Evolutionary conservation across 1,284 basidiomycete species (phyloP), one percentile per base, ranked within the genome.

Genomic region (Termitomyces sp.): DNA sequence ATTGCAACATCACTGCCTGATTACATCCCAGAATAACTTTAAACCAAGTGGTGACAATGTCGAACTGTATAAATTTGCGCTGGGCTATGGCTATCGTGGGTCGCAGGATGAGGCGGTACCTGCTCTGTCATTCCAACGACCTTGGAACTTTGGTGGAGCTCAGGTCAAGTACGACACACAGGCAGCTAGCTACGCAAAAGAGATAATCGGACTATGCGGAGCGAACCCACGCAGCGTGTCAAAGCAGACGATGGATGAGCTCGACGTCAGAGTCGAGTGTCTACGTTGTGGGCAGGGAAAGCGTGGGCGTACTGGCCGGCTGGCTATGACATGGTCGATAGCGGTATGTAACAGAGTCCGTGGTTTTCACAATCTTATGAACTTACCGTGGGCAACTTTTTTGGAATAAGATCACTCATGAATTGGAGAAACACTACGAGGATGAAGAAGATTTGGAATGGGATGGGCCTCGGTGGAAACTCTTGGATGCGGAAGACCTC

Each of bases 111-210:
- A 28, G n/a, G 17, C 10, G 26, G 24, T 1, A 17, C 12, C 17
- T 38, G 4, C 34, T 5, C 9, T 48, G 7, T 28, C 39, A 15
- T 49, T 39, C 47, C 24, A 26, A 19, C 34, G 36, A 24, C 68
- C 68, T 5, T 62, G 61, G 62, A 61, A 61, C 31, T 43, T 44
- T 44, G 58, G 56, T 26, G 44, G 51, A n/a, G 40, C 52, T 24
- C 56, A 60, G 30, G 52, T 63, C 31, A 33, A 43, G 12, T 63
- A 60, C 40, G 54, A 63, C 39, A 52, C 54, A 31, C 52, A 54
- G 33, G 55, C 60, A 12, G 54, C 54, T 24, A 36, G 10, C 9
- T 30, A 28, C 30, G 60, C 57, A 4, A 52, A 33, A n/a, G 50
- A 43, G 2, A 54, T 61, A 10, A 55, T 61, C 21, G 43, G 8